phyloP scores from a whole-genome alignment of 805 yeast species.

The Yamadazyma phyllophila region DNA sequence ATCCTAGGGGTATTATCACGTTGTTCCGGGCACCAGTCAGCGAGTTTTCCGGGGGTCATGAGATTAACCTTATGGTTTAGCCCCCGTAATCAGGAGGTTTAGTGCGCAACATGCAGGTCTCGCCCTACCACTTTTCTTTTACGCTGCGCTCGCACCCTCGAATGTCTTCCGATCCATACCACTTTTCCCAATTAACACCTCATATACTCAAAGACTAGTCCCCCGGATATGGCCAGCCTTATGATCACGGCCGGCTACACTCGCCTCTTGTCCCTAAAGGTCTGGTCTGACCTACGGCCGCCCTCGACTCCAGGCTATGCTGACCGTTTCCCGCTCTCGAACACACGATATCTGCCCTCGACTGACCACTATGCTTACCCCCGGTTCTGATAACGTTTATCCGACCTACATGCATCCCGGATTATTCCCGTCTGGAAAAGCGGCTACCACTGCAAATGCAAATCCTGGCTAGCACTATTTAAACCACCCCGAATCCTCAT shows the following conservation, averaged over 20 bases:
- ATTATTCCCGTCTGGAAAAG: conserved; percentile 2
- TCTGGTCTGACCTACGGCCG: too few relatives aligned
- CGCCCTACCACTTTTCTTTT: neutral
- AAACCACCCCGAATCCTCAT: neutral
- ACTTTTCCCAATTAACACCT: neutral
- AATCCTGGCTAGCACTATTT: neutral
- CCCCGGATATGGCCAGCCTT: neutral
- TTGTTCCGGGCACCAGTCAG: too few relatives aligned
- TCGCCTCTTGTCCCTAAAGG: too few relatives aligned
- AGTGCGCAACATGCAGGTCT: neutral
- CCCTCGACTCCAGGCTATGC: too few relatives aligned
- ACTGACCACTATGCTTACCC: neutral
- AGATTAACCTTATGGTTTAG: too few relatives aligned
- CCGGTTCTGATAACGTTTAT: neutral
- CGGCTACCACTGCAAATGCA: neutral
- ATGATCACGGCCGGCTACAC: too few relatives aligned
- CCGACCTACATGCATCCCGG: neutral
- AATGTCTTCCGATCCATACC: neutral
- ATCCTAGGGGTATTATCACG: too few relatives aligned
- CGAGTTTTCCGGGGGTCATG: too few relatives aligned
- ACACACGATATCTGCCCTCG: too few relatives aligned
- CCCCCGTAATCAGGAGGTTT: too few relatives aligned
- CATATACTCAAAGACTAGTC: too few relatives aligned
- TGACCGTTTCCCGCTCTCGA: too few relatives aligned
- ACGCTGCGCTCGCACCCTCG: neutral